These are phyloP conservation scores for Boletus barrowsii DNA, from an alignment of 768 basidiomycete genomes.

Conservation along the genomic window DNA sequence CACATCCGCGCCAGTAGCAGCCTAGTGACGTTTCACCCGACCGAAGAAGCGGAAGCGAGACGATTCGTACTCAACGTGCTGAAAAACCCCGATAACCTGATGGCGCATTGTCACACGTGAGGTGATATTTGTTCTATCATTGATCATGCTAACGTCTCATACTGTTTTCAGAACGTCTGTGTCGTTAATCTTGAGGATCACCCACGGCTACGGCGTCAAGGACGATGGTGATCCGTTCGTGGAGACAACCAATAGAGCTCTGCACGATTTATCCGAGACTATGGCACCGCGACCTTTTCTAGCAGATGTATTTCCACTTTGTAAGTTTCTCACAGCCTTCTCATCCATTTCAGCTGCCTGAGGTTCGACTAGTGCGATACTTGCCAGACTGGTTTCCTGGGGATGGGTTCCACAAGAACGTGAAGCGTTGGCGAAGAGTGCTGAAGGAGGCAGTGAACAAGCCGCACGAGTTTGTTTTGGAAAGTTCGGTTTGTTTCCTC, in stretches of 20 bases:
- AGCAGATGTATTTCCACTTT: neutral
- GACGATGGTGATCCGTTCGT: conserved; percentile 33
- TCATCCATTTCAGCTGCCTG: no score
- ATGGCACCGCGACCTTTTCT: conserved; percentile 1
- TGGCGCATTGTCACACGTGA: conserved; percentile 1
- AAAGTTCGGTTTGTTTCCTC: no score
- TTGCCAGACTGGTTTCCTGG: no score
- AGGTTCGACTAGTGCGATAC: no score
- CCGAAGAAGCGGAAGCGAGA: neutral
- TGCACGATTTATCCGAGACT: conserved; percentile 9
- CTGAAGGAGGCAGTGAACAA: no score
- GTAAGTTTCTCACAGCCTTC: neutral
- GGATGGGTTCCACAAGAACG: no score
- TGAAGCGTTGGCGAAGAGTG: no score
- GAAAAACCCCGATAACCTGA: neutral
- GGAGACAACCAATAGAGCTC: conserved; percentile 21
- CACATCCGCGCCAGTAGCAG: conserved; percentile 2
- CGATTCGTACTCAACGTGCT: neutral
- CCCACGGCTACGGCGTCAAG: conserved; percentile 34
- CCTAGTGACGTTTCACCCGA: neutral
- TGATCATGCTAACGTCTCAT: neutral
- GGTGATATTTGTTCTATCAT: neutral
- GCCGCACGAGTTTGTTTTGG: no score
- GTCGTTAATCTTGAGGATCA: conserved; percentile 26
- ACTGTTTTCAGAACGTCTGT: conserved; percentile 29